phyloP scores from a whole-genome alignment of 257 asterid species.

The Orobanche coerulescens region DNA sequence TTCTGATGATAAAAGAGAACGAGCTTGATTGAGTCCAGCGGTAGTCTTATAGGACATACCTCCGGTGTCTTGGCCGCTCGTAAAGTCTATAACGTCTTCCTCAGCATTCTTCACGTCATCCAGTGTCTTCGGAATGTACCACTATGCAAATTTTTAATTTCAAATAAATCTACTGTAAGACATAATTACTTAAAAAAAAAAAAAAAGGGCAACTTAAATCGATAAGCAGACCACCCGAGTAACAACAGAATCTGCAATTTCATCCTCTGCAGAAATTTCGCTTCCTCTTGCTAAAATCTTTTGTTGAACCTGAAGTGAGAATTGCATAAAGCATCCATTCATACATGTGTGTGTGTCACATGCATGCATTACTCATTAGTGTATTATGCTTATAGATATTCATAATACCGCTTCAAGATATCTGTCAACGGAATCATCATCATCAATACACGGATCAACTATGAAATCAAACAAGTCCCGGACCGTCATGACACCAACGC shows the following conservation, averaged over 20 bases:
- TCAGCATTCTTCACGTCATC: slow-evolving; percentile 75
- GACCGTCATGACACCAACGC: slow-evolving; percentile 82
- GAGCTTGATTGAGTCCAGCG: slow-evolving; percentile 76
- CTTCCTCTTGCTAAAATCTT: slow-evolving; percentile 77
- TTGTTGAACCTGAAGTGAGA: slow-evolving; percentile 48
- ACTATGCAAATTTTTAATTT: slow-evolving; percentile 29
- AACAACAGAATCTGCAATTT: slow-evolving; percentile 79
- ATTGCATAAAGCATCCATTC: not conserved
- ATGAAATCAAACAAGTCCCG: too few species aligned
- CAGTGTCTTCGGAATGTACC: slow-evolving; percentile 77
- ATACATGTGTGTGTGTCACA: not conserved
- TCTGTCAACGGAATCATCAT: slow-evolving; percentile 60
- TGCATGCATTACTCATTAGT: not conserved
- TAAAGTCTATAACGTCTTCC: slow-evolving; percentile 68
- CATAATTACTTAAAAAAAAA: too few species aligned
- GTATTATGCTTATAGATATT: not conserved
- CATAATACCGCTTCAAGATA: slow-evolving; percentile 71
- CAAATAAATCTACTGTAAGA: too few species aligned
- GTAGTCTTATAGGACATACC: slow-evolving; percentile 80
- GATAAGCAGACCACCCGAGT: slow-evolving; percentile 64
- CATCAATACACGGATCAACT: slow-evolving; percentile 70
- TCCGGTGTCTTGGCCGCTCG: slow-evolving; percentile 65
- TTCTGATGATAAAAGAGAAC: too few species aligned
- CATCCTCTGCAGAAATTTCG: slow-evolving; percentile 70
- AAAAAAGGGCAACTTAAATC: not conserved